Evolutionary conservation across 1,139 yeast species (phyloP).

Genomic region (Saccharomyces hybrid): DNA sequence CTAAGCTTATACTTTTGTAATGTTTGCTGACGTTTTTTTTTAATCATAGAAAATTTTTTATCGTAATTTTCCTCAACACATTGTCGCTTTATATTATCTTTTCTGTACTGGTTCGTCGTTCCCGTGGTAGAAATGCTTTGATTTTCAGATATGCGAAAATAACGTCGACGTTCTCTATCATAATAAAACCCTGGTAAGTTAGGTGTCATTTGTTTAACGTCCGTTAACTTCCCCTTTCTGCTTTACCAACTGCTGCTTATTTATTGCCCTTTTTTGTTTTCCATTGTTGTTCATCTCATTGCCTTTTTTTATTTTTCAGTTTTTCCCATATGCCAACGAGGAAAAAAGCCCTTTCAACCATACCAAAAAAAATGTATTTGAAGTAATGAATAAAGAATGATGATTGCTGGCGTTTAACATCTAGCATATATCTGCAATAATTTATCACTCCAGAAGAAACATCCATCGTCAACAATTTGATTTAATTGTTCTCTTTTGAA

Average conservation of each 20-base stretch:
- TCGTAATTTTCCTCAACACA: background rate
- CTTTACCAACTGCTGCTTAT: background rate
- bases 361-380: background rate
- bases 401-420: background rate
- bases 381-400: background rate
- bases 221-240: too few species aligned
- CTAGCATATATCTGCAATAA: slow-evolving; percentile 20
- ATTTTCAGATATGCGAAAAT: slow-evolving; percentile 33
- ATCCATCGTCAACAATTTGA: slow-evolving; percentile 42
- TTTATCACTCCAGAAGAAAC: slow-evolving; percentile 25
- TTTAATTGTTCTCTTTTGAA: slow-evolving; percentile 30
- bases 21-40: background rate
- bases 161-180: slow-evolving; percentile 38
- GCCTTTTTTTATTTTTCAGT: background rate
- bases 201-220: slow-evolving; percentile 5
- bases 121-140: background rate
- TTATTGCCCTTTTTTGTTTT: background rate
- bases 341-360: background rate
- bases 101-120: background rate
- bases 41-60: background rate
- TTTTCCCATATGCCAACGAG: background rate
- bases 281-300: background rate
- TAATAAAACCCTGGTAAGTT: slow-evolving; percentile 43
- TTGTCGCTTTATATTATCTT: background rate
- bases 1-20: background rate